phyloP scores from a whole-genome alignment of 2,329 filamentous ascomycete genomes.

The Cladophialophora chaetospira region DNA sequence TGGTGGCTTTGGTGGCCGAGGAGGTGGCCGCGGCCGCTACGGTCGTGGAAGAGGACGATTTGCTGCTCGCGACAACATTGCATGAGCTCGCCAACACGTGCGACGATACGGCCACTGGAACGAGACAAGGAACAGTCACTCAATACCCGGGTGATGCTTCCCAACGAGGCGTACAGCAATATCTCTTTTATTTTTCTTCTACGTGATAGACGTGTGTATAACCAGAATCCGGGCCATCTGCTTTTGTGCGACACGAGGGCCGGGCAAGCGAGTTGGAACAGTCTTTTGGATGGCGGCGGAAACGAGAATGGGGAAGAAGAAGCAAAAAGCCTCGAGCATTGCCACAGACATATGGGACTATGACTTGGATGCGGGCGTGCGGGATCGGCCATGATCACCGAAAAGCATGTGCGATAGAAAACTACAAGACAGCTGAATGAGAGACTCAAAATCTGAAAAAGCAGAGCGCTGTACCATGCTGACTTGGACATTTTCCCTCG shows the following conservation, averaged over 20 bases:
- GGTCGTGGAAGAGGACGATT: conserved; percentile 28
- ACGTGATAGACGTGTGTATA: conserved; percentile 15
- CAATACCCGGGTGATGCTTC: background rate
- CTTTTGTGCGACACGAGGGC: background rate
- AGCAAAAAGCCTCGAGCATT: conserved; percentile 3
- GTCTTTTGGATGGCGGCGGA: background rate
- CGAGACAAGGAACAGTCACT: background rate
- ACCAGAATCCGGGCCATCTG: conserved; percentile 9
- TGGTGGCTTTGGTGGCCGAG: conserved; percentile 12
- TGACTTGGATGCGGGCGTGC: conserved; percentile 16
- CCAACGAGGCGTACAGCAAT: conserved; percentile 9
- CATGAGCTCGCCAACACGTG: conserved; percentile 14
- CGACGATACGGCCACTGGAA: background rate
- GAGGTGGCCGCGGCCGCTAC: conserved; percentile 21
- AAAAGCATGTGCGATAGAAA: background rate
- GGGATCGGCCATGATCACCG: conserved; percentile 6
- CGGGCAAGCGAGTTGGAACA: background rate
- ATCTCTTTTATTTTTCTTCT: conserved; percentile 9
- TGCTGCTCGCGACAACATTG: conserved; percentile 28
- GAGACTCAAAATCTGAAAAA: conserved; percentile 5
- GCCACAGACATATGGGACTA: background rate
- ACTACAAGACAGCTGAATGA: conserved; percentile 8
- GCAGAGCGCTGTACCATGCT: background rate
- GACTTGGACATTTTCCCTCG: background rate
- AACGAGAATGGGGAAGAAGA: background rate